Evolutionary conservation across 345 rosid species (phyloP).

Genomic region (Moricandia arvensis): DNA sequence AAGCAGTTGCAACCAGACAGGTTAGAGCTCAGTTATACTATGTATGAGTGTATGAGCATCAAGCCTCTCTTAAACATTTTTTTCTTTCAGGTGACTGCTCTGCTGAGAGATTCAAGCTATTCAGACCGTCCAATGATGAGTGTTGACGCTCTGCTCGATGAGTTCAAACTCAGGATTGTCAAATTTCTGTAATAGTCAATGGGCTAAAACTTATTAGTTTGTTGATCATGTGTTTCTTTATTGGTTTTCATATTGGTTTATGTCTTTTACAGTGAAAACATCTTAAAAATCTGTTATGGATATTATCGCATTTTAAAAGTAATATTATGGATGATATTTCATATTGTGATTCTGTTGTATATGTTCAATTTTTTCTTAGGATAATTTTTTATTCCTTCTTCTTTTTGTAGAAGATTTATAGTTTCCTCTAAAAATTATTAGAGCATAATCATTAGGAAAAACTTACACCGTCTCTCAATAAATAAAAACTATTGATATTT

Average conservation of each 20-base stretch:
- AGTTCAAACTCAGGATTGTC: slow-evolving; percentile 53
- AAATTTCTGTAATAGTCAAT: slow-evolving; percentile 40
- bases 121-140: slow-evolving; percentile 61
- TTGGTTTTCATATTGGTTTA: not conserved
- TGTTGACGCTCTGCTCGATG: slow-evolving; percentile 54
- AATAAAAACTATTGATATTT: not conserved
- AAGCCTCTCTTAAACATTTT: not conserved
- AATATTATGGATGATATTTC: not conserved
- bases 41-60: not conserved
- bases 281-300: not conserved
- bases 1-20: slow-evolving; percentile 63
- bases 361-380: not conserved
- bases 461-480: not conserved
- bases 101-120: slow-evolving; percentile 45
- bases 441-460: not conserved
- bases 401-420: not conserved
- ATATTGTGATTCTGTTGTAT: not conserved
- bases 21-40: slow-evolving; percentile 18
- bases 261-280: not conserved
- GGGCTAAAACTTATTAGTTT: not conserved
- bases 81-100: slow-evolving; percentile 69
- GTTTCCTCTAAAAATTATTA: not conserved
- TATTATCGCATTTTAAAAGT: not conserved
- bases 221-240: not conserved
- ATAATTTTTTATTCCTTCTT: not conserved